Evolutionary conservation across 345 rosid species (phyloP), one percentile per base, ranked within the genome.

Genomic region (Noccaea caerulescens): DNA sequence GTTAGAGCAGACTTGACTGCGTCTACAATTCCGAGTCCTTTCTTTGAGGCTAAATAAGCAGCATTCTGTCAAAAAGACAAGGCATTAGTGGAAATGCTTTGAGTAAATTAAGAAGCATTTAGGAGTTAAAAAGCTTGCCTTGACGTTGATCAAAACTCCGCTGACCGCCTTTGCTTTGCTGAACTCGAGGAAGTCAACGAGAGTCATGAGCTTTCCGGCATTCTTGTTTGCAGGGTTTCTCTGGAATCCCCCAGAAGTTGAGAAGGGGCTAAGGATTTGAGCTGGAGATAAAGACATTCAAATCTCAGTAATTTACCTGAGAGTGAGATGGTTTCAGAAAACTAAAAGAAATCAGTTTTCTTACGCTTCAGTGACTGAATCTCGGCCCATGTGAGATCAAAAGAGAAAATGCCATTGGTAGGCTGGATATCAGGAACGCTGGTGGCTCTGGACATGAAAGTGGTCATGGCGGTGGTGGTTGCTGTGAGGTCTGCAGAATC

Each of bases 331-430:
- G 27, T 53, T 50, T 58, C 46, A 50, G 13, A 60, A 23, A 12
- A 4, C 0, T 53, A 37, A 23, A 39, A n/a, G 3, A 18, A 39
- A 34, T 11, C 1, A 51, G 18, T 33, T 20, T 58, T 30, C 72
- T 76, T 82, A 93, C 97, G 89, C 71, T 88, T 85, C 63, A 89
- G 72, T 76, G 83, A 83, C 77, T 91, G 88, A 58, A 93, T 88
- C 76, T 93, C 97, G 4, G 73, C 79, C 98, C 97, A 93, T 1
- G 91, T 75, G 38, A 93, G 92, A 71, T 91, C 97, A 59, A 93
- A 93, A 8, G 97, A 87, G 75, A 89, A 93, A 63, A 93, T 76
- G 43, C 96, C 99, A 0, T 80, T 80, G 9, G 63, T 33, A 12
- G 71, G 41, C 66, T 91, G 94, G 71, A 93, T 75, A 77, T 89